These are phyloP conservation scores for Tulasnella sp. DNA, from an alignment of 768 basidiomycete species.

Conservation along the genomic window DNA sequence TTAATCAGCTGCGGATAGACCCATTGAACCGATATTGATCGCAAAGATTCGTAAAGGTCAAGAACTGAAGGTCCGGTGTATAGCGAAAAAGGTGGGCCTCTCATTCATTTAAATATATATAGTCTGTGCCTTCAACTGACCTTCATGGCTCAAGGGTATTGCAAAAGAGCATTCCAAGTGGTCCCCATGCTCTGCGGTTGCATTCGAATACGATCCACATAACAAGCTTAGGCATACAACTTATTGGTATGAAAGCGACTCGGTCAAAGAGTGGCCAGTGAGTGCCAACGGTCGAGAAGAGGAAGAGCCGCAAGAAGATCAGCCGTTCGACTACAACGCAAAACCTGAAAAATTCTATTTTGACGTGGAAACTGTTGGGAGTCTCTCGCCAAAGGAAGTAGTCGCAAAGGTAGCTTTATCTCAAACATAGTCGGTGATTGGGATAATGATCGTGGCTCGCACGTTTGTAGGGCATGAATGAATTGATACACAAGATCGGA, in stretches of 20 bases:
- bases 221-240: constrained; percentile 94
- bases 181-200: constrained; percentile 90
- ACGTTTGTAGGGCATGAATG: constrained; percentile 48
- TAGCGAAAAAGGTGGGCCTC: constrained; percentile 74
- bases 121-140: background rate
- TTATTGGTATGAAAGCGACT: constrained; percentile 83
- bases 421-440: background rate
- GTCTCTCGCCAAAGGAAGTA: constrained; percentile 75
- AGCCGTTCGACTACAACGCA: constrained; percentile 76
- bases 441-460: constrained; percentile 4
- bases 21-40: constrained; percentile 58
- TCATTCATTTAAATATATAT: background rate
- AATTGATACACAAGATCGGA: constrained; percentile 68
- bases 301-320: constrained; percentile 64
- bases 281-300: constrained; percentile 77
- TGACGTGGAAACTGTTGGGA: constrained; percentile 90
- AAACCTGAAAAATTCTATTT: constrained; percentile 87
- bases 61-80: constrained; percentile 70
- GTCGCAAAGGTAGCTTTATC: constrained; percentile 53
- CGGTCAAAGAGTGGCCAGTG: constrained; percentile 80
- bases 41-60: constrained; percentile 92
- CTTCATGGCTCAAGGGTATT: constrained; percentile 51
- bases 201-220: constrained; percentile 96
- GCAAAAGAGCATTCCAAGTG: constrained; percentile 99
- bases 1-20: constrained; percentile 40